phyloP scores from a whole-genome alignment of 306 rosid species.

The Castanopsis chinensis region DNA sequence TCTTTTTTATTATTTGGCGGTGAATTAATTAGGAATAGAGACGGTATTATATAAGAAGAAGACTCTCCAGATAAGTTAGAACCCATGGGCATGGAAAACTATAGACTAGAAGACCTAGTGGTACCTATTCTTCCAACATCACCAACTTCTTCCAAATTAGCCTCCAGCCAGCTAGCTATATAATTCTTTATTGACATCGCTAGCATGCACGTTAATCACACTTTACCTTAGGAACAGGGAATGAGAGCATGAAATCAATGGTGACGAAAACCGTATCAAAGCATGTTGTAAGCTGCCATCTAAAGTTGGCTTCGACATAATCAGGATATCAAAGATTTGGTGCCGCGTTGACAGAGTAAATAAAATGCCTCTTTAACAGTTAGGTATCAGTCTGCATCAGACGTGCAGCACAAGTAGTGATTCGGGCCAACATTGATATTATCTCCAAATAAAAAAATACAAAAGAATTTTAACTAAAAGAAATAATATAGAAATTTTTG shows the following conservation, averaged over 20 bases:
- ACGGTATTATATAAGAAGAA: no score
- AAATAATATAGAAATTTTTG: no score
- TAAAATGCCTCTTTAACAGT: neutral
- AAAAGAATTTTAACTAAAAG: neutral
- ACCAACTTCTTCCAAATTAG: no score
- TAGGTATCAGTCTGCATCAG: conserved; percentile 17
- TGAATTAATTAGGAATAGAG: no score
- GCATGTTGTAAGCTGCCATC: neutral
- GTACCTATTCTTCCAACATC: no score
- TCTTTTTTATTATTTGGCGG: neutral
- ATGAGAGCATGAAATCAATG: neutral
- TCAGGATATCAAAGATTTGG: neutral
- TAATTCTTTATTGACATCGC: neutral
- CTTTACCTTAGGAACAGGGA: no score
- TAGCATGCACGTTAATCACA: neutral
- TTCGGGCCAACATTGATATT: neutral
- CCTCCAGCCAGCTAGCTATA: neutral
- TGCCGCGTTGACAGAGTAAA: neutral
- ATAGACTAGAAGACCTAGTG: no score
- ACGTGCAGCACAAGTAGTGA: neutral
- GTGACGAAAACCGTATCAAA: conserved; percentile 1
- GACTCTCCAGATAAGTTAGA: no score
- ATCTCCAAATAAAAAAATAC: neutral
- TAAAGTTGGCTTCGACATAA: neutral
- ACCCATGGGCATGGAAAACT: no score